These are phyloP conservation scores for Spathaspora sp. DNA, from an alignment of 1,139 yeast genomes.

Conservation along the genomic window DNA sequence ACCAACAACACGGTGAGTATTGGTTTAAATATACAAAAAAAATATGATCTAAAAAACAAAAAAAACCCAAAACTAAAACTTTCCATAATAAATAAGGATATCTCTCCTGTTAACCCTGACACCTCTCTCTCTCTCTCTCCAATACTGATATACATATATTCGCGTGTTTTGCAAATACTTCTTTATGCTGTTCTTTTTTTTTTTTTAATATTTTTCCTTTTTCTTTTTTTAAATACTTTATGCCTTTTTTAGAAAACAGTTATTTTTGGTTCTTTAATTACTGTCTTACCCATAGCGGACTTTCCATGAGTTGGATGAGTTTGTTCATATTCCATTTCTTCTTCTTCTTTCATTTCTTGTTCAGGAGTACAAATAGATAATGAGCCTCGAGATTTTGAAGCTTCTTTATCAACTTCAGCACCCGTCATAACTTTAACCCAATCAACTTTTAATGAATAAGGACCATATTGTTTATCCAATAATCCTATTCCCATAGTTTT, in stretches of 20 bases:
- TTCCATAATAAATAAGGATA: not conserved
- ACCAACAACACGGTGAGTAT: not conserved
- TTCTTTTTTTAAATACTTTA: not conserved
- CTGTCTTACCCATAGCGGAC: conserved; percentile 10
- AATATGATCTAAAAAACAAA: not conserved
- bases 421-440: conserved; percentile 73
- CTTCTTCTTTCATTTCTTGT: conserved; percentile 3
- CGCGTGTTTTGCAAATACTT: not conserved
- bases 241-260: not conserved
- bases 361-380: conserved; percentile 4
- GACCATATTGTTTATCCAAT: conserved; percentile 78
- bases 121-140: not conserved
- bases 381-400: conserved; percentile 28
- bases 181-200: not conserved
- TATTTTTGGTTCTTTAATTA: conserved; percentile 30
- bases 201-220: not conserved
- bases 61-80: not conserved
- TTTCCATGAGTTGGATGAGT: conserved; percentile 12
- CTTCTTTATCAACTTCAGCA: conserved; percentile 42
- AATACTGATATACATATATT: not conserved
- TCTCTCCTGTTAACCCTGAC: not conserved
- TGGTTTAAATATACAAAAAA: not conserved
- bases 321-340: conserved; percentile 2
- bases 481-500: conserved; percentile 80
- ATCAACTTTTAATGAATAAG: conserved; percentile 67